Base-by-base conservation (phyloP, 2,329 filamentous ascomycete species). In the Calonectria pteridis region DNA sequence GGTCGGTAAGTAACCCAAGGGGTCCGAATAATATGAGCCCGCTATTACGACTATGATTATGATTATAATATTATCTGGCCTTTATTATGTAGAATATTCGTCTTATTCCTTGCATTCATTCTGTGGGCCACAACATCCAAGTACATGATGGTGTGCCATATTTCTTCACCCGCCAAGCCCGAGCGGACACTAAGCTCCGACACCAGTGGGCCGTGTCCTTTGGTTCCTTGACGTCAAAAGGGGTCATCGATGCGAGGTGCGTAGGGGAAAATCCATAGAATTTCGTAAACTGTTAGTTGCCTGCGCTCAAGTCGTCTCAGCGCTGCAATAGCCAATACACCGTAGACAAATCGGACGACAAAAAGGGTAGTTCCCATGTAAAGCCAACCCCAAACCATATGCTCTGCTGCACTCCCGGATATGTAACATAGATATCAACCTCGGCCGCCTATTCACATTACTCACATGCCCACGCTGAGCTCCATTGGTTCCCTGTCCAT, bases 401-500 rank as follows among this genome's bases (percentile, higher is more conserved):
- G 67, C 58, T 66, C 70, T 62, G 23, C 50, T 53, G 66, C 71
- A 70, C 67, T 46, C 71, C 66, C 73, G 66, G 72, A 79, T 78
- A 80, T 77, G 78, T 71, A 64, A 71, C 70, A 64, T 43, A 71
- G 64, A 67, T 69, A 65, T 70, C 55, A 69, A 65, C 31, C 55
- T 37, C 35, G 11, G 58, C 63, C 23, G 66, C 67, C 75, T 74
- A 70, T 70, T 76, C 23, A 43, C 23, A 37, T 69, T 70, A 18
- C 62, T 77, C 67, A 81, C 64, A 81, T 78, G 71, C 78, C 77
- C 59, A 79, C 75, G 28, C 71, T 74, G 49, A 81, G 70, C 33
- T 83, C 82, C 82, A 83, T 82, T 71, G 81, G 77, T 53, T 84
- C 82, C 31, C 77, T 73, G 50, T 79, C 77, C 63, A 82, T 77